A percentile compares a stretch with the other conserved stretches of the same genome.
Conservation (phyloP, 2,329 filamentous ascomycete genomes). For the Penicillium sp. region DNA sequence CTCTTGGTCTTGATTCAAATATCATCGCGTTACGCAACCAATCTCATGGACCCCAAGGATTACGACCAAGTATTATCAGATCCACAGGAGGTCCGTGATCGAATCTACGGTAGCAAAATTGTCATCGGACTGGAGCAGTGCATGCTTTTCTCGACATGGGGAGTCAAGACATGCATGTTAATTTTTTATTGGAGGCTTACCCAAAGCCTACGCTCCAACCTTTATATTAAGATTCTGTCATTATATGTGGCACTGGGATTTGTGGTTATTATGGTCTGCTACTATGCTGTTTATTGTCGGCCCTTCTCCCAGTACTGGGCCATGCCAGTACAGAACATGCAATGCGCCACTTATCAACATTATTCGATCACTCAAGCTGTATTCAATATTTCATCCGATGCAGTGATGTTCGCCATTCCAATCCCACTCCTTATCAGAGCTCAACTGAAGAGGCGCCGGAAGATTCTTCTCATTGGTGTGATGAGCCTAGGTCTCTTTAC, state of each 20-base stretch:
- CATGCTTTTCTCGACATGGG: constrained; percentile 52
- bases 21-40: constrained; percentile 38
- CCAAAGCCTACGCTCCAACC: constrained; percentile 35
- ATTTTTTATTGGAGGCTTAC: constrained; percentile 52
- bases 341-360: constrained; percentile 43
- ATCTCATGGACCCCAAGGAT: constrained; percentile 40
- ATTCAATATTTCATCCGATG: constrained; percentile 47
- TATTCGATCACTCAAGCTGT: constrained; percentile 46
- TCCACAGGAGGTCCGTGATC: constrained; percentile 41
- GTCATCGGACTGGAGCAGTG: constrained; percentile 52
- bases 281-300: constrained; percentile 52
- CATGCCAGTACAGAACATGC: constrained; percentile 41
- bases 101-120: constrained; percentile 52
- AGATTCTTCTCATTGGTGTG: constrained; percentile 35
- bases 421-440: constrained; percentile 39
- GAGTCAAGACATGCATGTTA: constrained; percentile 53
- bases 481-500: constrained; percentile 43
- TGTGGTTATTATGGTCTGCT: constrained; percentile 51
- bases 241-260: constrained; percentile 47
- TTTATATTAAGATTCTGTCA: constrained; percentile 42
- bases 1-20: constrained; percentile 40
- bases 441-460: constrained; percentile 36
- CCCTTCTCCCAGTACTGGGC: constrained; percentile 54
- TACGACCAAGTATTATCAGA: constrained; percentile 31
- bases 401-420: constrained; percentile 41